These are phyloP conservation scores for Rhynchosporium graminicola DNA, from an alignment of 2,329 filamentous ascomycete genomes.

Conservation along the genomic window DNA sequence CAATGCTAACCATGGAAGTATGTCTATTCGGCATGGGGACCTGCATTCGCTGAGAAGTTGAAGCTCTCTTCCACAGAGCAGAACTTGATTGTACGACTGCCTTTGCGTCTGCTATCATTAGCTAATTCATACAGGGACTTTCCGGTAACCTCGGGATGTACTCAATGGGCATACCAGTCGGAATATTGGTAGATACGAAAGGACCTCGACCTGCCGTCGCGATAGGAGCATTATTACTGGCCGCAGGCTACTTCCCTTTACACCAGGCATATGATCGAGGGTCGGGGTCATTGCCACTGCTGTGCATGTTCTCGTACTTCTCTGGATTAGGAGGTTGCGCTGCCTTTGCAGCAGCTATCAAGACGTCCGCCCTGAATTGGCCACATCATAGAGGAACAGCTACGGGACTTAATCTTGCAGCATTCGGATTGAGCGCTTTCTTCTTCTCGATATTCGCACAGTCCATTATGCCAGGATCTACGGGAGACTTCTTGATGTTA, in stretches of 20 bases:
- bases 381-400: constrained; percentile 88
- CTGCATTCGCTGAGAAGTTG: constrained; percentile 86
- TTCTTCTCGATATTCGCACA: constrained; percentile 86
- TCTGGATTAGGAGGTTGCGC: constrained; percentile 87
- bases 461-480: constrained; percentile 79
- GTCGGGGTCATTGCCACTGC: constrained; percentile 54
- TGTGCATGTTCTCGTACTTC: constrained; percentile 84
- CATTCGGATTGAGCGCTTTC: constrained; percentile 92
- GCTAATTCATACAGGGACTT: constrained; percentile 53
- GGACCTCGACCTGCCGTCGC: constrained; percentile 80
- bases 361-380: constrained; percentile 86
- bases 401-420: constrained; percentile 88
- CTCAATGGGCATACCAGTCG: constrained; percentile 82
- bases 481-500: constrained; percentile 76
- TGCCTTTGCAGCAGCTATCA: constrained; percentile 87
- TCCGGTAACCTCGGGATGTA: constrained; percentile 94
- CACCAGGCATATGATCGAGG: constrained; percentile 75
- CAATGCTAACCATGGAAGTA: constrained; percentile 59
- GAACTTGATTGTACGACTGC: constrained; percentile 75
- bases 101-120: constrained; percentile 24
- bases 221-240: constrained; percentile 71
- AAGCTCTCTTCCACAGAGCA: constrained; percentile 88
- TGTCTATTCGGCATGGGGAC: constrained; percentile 97
- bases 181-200: constrained; percentile 80
- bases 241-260: constrained; percentile 82